Percentiles rank a stretch among this genome's conserved stretches.
Conservation (phyloP, 306 rosid genomes). For the Begonia loranthoides region DNA sequence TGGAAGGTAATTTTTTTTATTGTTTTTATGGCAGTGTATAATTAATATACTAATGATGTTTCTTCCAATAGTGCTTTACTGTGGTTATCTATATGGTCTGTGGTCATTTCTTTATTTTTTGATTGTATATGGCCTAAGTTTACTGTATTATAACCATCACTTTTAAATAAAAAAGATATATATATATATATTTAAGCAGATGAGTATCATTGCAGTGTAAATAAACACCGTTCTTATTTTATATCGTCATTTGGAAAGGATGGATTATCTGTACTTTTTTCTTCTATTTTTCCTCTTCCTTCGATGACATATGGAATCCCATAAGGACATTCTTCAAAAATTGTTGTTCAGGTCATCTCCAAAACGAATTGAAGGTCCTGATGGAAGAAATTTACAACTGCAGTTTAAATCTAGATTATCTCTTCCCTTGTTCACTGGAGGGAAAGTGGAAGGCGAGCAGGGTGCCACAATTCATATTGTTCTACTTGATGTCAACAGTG, state of each 20-base stretch:
- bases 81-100: no score
- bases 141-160: no score
- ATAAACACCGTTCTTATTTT: not conserved
- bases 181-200: no score
- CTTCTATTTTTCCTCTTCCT: not conserved
- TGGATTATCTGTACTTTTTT: constrained; percentile 3
- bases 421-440: constrained; percentile 97
- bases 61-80: not conserved
- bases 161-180: no score
- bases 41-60: no score
- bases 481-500: constrained; percentile 51
- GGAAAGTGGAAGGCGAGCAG: constrained; percentile 99
- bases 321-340: constrained; percentile 6
- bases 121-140: no score
- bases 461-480: constrained; percentile 93
- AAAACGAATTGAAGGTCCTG: constrained; percentile 88
- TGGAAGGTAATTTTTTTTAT: constrained; percentile 33
- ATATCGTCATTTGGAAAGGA: not conserved
- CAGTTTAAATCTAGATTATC: constrained; percentile 71
- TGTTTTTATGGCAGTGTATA: no score
- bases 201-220: no score
- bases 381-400: constrained; percentile 76
- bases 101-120: no score
- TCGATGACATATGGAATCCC: not conserved
- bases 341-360: constrained; percentile 78